Conservation (phyloP, 257 asterid species). For the Scutellaria baicalensis region DNA sequence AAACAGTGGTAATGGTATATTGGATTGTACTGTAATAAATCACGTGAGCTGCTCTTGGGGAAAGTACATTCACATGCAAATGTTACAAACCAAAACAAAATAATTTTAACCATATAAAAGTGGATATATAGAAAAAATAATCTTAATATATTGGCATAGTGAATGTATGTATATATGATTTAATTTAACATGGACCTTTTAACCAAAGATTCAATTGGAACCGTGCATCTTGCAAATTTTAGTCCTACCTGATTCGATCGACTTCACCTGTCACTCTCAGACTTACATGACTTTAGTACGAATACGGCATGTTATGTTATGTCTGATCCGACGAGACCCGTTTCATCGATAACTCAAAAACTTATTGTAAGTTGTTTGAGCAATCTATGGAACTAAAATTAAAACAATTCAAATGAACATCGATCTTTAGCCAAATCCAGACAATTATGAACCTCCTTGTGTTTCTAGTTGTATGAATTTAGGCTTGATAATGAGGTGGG, state of each 20-base stretch:
- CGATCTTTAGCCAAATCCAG: too few relatives aligned
- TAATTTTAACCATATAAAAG: conserved; percentile 32
- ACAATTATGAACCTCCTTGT: too few relatives aligned
- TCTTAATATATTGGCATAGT: not conserved
- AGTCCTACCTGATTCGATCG: not conserved
- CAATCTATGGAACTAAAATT: too few relatives aligned
- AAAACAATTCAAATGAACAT: too few relatives aligned
- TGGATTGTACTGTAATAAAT: conserved; percentile 24
- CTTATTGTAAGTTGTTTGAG: too few relatives aligned
- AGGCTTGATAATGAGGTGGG: too few relatives aligned
- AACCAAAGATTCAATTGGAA: conserved; percentile 4
- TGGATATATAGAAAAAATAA: conserved; percentile 16
- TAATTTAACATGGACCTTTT: too few relatives aligned
- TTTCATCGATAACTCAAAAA: too few relatives aligned
- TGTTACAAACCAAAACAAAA: conserved; percentile 40
- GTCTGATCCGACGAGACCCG: too few relatives aligned
- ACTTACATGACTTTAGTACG: too few relatives aligned
- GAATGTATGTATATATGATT: not conserved
- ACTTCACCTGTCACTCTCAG: not conserved
- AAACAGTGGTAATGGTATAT: conserved; percentile 1
- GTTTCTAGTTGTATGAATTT: too few relatives aligned
- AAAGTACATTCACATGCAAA: conserved; percentile 65
- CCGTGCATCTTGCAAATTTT: not conserved
- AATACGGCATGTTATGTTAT: too few relatives aligned
- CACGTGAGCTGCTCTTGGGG: conserved; percentile 52